Base-by-base conservation (phyloP, 2,329 filamentous ascomycete genomes). In the Corinectria fuckeliana region DNA sequence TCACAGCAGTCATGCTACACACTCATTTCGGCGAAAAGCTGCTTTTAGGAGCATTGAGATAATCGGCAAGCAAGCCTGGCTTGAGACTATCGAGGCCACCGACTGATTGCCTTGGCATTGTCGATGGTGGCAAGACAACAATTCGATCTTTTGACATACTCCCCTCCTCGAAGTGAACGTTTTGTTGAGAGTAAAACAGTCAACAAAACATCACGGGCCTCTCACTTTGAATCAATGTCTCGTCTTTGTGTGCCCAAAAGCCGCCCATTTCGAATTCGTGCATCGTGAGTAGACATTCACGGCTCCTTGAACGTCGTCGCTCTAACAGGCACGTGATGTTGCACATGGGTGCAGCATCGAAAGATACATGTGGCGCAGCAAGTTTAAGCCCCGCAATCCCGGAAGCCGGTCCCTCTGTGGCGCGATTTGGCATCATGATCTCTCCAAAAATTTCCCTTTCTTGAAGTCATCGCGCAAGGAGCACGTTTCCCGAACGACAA, bases 361-460 rank as follows among this genome's bases (percentile, higher is more conserved):
- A 30, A 20, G 30, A 16, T 30, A 23, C 25, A 25, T 58, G 63
- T 63, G 63, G 63, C 62, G 52, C 54, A 52, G 50, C 26, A 26
- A 25, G 11, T 25, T 30, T 20, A 30, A 48, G 47, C 20, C 49
- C 50, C 51, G 45, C 51, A 47, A 26, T 21, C 30, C 14, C 51
- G 45, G 55, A 47, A 26, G 41, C 30, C 14, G 23, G 20, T 16
- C 30, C 14, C 32, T 50, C 51, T 45, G 65, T 71, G 68, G 68
- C 68, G 67, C 52, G 30, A 20, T 60, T 63, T 64, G 61, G 53
- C 63, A 69, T 70, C 68, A 69, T 62, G 21, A 45, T 44, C 49
- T 14, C 47, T 49, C 58, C 44, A 58, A 68, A 65, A 61, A 50
- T 61, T 62, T 61, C 57, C 49, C 56, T 21, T 44, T 57, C 23